Conservation (phyloP, 2,329 filamentous ascomycete genomes). For the Botryotinia narcissicola region DNA sequence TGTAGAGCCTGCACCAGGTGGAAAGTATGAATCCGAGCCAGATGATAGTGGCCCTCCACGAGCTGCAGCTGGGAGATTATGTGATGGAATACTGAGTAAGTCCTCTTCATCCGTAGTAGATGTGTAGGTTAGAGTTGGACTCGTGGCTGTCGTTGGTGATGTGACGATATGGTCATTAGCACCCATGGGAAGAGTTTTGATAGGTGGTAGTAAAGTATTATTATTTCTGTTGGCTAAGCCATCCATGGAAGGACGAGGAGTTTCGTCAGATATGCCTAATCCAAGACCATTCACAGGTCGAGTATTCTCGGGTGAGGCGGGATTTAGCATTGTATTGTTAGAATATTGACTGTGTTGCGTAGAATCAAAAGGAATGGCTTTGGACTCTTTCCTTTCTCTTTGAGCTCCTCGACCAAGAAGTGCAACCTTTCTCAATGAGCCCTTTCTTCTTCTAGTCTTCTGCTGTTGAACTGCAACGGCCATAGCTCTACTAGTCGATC, state of each 20-base stretch:
- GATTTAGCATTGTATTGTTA: constrained; percentile 26
- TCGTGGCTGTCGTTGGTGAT: constrained; percentile 44
- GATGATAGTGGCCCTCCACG: constrained; percentile 47
- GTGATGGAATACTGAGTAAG: constrained; percentile 59
- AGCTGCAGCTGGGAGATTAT: constrained; percentile 45
- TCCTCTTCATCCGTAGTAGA: constrained; percentile 87
- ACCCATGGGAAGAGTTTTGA: constrained; percentile 38
- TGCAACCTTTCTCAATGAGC: constrained; percentile 83
- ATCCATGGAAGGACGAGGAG: constrained; percentile 48
- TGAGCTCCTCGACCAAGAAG: constrained; percentile 72
- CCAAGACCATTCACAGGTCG: constrained; percentile 40
- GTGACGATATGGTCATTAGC: constrained; percentile 32
- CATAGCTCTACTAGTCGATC: constrained; percentile 35
- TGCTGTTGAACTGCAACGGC: constrained; percentile 44
- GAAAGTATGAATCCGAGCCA: constrained; percentile 63
- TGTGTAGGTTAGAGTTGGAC: constrained; percentile 59
- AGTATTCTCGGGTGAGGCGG: constrained; percentile 34
- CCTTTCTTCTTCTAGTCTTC: constrained; percentile 68
- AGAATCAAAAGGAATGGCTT: constrained; percentile 38
- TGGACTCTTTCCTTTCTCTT: constrained; percentile 56
- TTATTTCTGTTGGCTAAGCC: constrained; percentile 43
- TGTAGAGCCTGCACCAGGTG: constrained; percentile 41
- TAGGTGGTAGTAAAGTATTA: constrained; percentile 31
- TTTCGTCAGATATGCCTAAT: constrained; percentile 48
- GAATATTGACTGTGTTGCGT: constrained; percentile 27